Conservation (phyloP, 139 green algal species). For the Dunaliella primolecta region DNA sequence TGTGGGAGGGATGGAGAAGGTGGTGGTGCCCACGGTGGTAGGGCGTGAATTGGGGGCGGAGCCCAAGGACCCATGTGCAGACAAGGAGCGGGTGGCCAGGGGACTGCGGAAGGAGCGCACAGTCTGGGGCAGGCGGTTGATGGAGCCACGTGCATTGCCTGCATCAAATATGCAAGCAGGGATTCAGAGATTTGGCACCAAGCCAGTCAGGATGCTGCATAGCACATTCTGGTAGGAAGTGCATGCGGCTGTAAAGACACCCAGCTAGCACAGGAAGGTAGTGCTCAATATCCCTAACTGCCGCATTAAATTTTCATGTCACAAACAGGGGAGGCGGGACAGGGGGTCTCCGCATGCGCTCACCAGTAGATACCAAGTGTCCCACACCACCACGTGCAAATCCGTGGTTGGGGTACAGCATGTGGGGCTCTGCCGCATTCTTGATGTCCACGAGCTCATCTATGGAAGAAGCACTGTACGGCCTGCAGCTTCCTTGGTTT, state of each 20-base stretch:
- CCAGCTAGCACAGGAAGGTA: too few relatives aligned
- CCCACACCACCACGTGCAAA: conserved; percentile 14
- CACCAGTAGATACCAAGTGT: conserved; percentile 13
- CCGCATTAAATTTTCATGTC: too few relatives aligned
- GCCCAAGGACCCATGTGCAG: background rate
- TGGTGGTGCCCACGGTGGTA: background rate
- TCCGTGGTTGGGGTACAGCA: conserved; percentile 14
- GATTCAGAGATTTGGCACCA: too few relatives aligned
- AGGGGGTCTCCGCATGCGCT: too few relatives aligned
- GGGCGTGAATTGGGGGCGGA: background rate
- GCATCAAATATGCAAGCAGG: too few relatives aligned
- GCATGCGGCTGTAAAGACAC: too few relatives aligned
- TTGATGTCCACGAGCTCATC: conserved; percentile 12
- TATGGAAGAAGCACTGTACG: background rate
- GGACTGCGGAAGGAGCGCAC: background rate
- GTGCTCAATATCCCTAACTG: too few relatives aligned
- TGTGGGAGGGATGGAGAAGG: background rate
- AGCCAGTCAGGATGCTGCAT: too few relatives aligned
- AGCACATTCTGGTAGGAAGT: too few relatives aligned
- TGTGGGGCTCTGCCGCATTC: background rate
- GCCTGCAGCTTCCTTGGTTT: background rate
- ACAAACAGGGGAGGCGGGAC: too few relatives aligned
- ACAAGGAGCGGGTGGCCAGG: background rate
- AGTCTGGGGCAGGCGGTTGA: conserved; percentile 12
- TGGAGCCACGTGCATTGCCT: background rate